A percentile compares a stretch with the other conserved stretches of the same genome.
Evolutionary conservation across 164 flowering plant genomes (phyloP).

Genomic region (Litsea cubeba): DNA sequence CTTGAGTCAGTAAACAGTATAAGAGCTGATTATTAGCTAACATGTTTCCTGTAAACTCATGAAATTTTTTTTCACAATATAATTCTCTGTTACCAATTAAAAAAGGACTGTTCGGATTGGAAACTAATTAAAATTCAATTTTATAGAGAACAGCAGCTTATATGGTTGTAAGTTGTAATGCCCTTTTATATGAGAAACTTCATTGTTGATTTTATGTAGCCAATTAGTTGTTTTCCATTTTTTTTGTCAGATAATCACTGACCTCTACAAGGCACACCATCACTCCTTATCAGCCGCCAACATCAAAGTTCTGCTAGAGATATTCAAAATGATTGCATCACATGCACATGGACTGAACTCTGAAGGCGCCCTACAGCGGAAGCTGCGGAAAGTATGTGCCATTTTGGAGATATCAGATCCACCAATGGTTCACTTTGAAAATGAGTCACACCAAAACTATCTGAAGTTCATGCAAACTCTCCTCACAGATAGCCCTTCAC

Average conservation of each 20-base stretch:
- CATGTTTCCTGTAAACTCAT: too few species aligned
- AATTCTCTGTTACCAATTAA: too few species aligned
- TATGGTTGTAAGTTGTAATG: too few species aligned
- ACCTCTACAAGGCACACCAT: conserved; percentile 50
- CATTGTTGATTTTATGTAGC: neutral
- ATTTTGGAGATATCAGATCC: conserved; percentile 77
- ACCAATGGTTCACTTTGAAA: conserved; percentile 86
- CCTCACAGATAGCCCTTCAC: conserved; percentile 30
- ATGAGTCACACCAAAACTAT: conserved; percentile 65
- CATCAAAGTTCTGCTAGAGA: conserved; percentile 41
- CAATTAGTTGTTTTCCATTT: neutral
- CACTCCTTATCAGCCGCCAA: conserved; percentile 42
- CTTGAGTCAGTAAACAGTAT: too few species aligned
- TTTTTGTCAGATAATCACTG: conserved; percentile 54
- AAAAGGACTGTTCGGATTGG: too few species aligned
- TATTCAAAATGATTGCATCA: conserved; percentile 48
- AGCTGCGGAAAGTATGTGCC: conserved; percentile 69
- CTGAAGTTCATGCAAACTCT: conserved; percentile 58
- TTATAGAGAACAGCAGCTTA: too few species aligned
- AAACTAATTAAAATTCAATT: too few species aligned
- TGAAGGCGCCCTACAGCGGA: conserved; percentile 39
- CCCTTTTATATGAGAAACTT: neutral
- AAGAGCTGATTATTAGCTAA: too few species aligned
- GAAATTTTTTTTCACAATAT: too few species aligned
- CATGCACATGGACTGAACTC: conserved; percentile 75